Conservation (phyloP, 352 stramenopile genomes). For the Phytophthora fragariae region DNA sequence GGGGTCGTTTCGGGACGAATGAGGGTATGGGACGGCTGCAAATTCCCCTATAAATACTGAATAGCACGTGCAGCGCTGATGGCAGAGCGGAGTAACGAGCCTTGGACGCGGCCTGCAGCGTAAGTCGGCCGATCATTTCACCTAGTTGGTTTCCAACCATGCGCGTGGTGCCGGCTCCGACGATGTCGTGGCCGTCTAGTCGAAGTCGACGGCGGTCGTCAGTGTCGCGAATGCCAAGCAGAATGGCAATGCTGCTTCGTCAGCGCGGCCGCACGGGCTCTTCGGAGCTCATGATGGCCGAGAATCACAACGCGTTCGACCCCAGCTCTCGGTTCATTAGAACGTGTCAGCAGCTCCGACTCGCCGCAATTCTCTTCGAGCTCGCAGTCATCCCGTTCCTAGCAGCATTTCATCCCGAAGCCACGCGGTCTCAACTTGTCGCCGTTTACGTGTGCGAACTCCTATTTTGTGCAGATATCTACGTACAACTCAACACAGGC, state of each 20-base stretch:
- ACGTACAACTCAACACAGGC: slow-evolving; percentile 76
- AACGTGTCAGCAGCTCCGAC: slow-evolving; percentile 60
- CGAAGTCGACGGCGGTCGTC: slow-evolving; percentile 39
- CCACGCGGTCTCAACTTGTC: slow-evolving; percentile 35
- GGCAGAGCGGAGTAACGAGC: slow-evolving; percentile 8
- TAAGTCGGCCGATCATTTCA: slow-evolving; percentile 16
- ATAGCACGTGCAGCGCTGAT: slow-evolving; percentile 4
- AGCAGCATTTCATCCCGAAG: slow-evolving; percentile 39
- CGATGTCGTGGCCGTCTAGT: slow-evolving; percentile 12
- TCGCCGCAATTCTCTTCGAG: slow-evolving; percentile 65
- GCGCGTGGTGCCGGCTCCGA: slow-evolving; percentile 28
- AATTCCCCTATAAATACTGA: slow-evolving; percentile 22
- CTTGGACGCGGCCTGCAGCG: slow-evolving; percentile 2
- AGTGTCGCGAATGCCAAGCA: slow-evolving; percentile 16
- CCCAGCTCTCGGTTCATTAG: slow-evolving; percentile 61
- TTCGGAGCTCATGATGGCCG: slow-evolving; percentile 53
- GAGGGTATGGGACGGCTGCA: not conserved
- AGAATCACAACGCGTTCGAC: slow-evolving; percentile 70
- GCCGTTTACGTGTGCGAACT: slow-evolving; percentile 64
- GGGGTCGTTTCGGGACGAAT: slow-evolving; percentile 26
- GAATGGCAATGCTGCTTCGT: slow-evolving; percentile 34
- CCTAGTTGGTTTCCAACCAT: slow-evolving; percentile 12
- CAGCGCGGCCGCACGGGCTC: slow-evolving; percentile 51
- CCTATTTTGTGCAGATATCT: slow-evolving; percentile 69
- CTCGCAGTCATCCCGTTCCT: slow-evolving; percentile 57